Base-by-base conservation (phyloP, 352 stramenopile species). In the Hyaloperonospora arabidopsidis region DNA sequence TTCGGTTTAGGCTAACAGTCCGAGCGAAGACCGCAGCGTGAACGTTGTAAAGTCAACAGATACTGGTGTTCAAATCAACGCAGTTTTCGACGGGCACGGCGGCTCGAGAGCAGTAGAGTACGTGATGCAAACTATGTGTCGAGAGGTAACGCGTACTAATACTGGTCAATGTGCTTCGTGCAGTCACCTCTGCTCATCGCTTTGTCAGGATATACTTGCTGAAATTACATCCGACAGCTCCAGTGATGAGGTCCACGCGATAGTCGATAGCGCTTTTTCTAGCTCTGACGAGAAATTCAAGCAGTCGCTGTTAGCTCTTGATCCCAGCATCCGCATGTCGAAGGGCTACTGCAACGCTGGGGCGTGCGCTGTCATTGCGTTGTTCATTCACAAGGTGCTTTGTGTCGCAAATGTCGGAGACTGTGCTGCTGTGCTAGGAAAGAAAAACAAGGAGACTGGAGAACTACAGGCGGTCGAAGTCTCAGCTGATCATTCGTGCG, bases 21-120 rank as follows among this genome's bases (percentile, higher is more conserved):
- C 25, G 25, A 32, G 25, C 18, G 78, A 88, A 68, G 78, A 88
- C 48, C 67, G 78, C 25, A 86, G 78, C 47, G 45, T 84, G 17
- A 85, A 84, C 36, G 65, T 72, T 15, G 49, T 63, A 19, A 82
- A 77, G 40, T 43, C 51, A 18, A 61, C 46, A 5, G 63, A 74
- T 48, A 41, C 63, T 57, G 65, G 50, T 8, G 52, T 87, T 45
- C 71, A 67, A 8, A 32, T 32, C 8, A 10, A 32, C 25, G 25
- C 25, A 4, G 25, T 32, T 32, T 32, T 32, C 25, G 80, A 91
- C 50, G 80, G 76, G 0, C 80, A 91, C 35, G 80, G 80, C 23
- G 80, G 80, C 1, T 65, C 68, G 1, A 66, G 85, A 43, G 76
- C 80, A 22, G 80, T 87, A 11, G 72, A 91, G 74, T 87, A 59